phyloP scores from a whole-genome alignment of 768 basidiomycete genomes.

The Leccinum arenicola region DNA sequence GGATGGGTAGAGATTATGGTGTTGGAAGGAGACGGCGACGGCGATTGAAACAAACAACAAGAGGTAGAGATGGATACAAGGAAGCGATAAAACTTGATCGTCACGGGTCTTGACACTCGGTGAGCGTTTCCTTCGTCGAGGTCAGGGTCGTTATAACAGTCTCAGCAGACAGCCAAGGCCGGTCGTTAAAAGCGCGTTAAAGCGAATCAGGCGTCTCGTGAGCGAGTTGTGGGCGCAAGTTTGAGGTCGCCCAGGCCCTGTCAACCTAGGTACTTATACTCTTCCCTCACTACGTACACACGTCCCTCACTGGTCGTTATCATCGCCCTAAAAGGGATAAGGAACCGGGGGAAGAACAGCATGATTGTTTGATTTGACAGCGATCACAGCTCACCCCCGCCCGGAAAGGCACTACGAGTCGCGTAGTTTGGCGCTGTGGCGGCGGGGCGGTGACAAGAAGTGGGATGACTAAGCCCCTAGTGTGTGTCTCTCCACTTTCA shows the following conservation, averaged over 20 bases:
- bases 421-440: background rate
- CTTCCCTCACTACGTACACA: background rate
- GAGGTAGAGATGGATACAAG: background rate
- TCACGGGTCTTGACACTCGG: background rate
- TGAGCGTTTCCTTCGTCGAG: background rate
- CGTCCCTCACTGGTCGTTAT: background rate
- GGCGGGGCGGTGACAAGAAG: background rate
- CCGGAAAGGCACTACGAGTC: background rate
- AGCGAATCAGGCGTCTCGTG: background rate
- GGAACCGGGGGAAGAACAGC: background rate
- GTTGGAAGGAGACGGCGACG: background rate
- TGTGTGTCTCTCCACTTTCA: no score
- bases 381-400: background rate
- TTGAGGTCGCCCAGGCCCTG: background rate
- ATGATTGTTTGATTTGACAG: background rate
- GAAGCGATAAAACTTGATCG: background rate
- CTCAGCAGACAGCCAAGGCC: background rate
- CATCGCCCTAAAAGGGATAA: background rate
- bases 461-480: background rate
- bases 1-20: background rate
- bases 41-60: background rate
- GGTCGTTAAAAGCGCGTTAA: background rate
- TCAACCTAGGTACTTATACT: background rate
- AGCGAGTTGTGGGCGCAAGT: background rate
- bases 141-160: background rate